Base-by-base conservation (phyloP, 805 yeast species). In the Yamadazyma olivae region DNA sequence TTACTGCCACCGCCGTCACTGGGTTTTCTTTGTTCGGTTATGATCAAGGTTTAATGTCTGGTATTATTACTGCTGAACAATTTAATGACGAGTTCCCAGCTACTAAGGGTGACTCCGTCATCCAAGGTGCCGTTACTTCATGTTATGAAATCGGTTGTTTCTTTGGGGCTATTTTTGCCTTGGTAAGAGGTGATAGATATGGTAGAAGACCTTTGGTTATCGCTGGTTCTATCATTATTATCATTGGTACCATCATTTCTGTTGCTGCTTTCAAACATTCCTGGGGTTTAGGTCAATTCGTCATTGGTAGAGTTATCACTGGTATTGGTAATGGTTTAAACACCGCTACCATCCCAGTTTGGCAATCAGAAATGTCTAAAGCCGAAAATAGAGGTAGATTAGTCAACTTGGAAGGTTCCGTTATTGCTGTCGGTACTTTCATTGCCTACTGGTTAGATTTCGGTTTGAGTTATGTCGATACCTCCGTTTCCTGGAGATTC, bases 91-190 rank as follows among this genome's bases (percentile, higher is more conserved):
- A 62, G 40, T 67, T 67, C 39, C 71, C 70, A 7, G 61, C 68
- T 7, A 61, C 70, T 10, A 52, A 33, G 45, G 36, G 35, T 25
- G 52, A 59, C 23, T 60, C 72, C 10, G 59, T 58, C 10, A 51
- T 70, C 38, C 88, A 81, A 61, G 90, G 89, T 64, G 85, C 83
- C 13, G 81, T 79, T 28, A 77, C 81, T 3, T 59, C 83, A 2
- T 76, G 80, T 63, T 81, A 82, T 57, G 84, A 80, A 33, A 38
- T 52, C 49, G 95, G 93, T 26, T 68, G 71, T 54, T 67, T 67
- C 55, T 59, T 65, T 44, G 74, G 74, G 45, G 72, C 71, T 7
- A 39, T 67, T 27, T 61, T 59, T 32, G 69, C 67, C 6, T 55
- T 65, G 40, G 50, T 61, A 46, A 47, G 53, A 29, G 71, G 71